Evolutionary conservation across 108 stramenopile species (phyloP).

Genomic region (Skeletonema menzelii): DNA sequence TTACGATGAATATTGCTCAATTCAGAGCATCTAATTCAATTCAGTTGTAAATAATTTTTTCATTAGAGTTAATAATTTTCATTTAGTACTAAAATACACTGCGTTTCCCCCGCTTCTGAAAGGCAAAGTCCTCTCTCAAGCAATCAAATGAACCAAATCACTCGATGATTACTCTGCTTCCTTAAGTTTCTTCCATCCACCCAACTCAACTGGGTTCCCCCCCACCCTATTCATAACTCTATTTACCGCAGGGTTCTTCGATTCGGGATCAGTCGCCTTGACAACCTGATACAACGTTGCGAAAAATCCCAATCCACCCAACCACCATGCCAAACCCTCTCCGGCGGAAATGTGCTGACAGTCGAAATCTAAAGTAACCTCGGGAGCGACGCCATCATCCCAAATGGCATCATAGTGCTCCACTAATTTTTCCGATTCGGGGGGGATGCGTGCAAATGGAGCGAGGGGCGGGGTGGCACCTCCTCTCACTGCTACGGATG

Average conservation of each 20-base stretch:
- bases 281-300: constrained; percentile 61
- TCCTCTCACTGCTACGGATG: constrained; percentile 49
- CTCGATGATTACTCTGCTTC: not conserved
- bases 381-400: constrained; percentile 97
- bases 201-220: constrained; percentile 24
- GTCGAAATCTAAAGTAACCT: constrained; percentile 94
- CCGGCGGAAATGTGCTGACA: constrained; percentile 82
- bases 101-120: not conserved
- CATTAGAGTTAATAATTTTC: not conserved
- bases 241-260: constrained; percentile 65
- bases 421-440: constrained; percentile 79
- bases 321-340: constrained; percentile 81
- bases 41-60: not conserved
- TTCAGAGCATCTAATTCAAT: not conserved
- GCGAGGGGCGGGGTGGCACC: constrained; percentile 68
- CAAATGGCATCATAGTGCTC: constrained; percentile 93
- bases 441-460: constrained; percentile 79
- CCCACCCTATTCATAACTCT: constrained; percentile 41
- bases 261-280: constrained; percentile 60
- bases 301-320: constrained; percentile 83
- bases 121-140: not conserved
- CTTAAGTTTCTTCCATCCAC: constrained; percentile 30
- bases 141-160: not conserved
- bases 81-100: not conserved
- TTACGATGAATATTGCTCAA: not conserved